These are phyloP conservation scores for Heterobasidion parviporum DNA, from an alignment of 1,284 basidiomycete genomes.

Conservation along the genomic window DNA sequence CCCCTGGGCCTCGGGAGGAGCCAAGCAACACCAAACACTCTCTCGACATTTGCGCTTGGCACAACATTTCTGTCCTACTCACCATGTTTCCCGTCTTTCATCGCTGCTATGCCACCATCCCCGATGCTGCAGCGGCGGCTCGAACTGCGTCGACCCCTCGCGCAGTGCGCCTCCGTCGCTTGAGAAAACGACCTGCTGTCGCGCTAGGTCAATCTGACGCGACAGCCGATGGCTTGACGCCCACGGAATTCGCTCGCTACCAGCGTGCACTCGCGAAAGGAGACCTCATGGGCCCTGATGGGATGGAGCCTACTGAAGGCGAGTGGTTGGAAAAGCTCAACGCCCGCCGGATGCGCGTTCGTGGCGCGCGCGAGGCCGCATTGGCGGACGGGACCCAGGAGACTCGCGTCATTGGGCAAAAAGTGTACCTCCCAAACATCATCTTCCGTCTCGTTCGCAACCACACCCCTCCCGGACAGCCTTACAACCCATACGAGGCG, in stretches of 20 bases:
- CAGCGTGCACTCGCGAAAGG: conserved; percentile 47
- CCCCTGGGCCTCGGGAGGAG: background rate
- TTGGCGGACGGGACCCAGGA: conserved; percentile 31
- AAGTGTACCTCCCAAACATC: conserved; percentile 86
- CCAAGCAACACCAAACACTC: background rate
- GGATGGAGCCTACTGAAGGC: conserved; percentile 33
- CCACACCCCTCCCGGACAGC: conserved; percentile 63
- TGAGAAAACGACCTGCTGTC: conserved; percentile 33
- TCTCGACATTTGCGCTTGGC: background rate
- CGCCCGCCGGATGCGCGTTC: conserved; percentile 50
- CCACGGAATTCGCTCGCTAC: conserved; percentile 53
- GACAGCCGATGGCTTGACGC: conserved; percentile 44
- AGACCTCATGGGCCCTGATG: conserved; percentile 33
- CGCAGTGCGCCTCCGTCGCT: conserved; percentile 63
- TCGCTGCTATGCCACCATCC: conserved; percentile 43
- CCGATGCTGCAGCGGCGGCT: conserved; percentile 42
- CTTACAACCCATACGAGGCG: conserved; percentile 92
- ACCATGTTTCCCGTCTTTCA: conserved; percentile 27
- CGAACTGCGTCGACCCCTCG: conserved; percentile 61
- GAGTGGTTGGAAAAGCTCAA: conserved; percentile 54
- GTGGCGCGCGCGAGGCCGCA: conserved; percentile 42
- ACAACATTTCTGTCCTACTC: background rate
- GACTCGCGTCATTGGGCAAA: conserved; percentile 63
- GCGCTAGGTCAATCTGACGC: conserved; percentile 39
- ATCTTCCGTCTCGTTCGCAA: conserved; percentile 82